Conservation (phyloP, 73 alveolate genomes). For the Effrenium voratum region DNA sequence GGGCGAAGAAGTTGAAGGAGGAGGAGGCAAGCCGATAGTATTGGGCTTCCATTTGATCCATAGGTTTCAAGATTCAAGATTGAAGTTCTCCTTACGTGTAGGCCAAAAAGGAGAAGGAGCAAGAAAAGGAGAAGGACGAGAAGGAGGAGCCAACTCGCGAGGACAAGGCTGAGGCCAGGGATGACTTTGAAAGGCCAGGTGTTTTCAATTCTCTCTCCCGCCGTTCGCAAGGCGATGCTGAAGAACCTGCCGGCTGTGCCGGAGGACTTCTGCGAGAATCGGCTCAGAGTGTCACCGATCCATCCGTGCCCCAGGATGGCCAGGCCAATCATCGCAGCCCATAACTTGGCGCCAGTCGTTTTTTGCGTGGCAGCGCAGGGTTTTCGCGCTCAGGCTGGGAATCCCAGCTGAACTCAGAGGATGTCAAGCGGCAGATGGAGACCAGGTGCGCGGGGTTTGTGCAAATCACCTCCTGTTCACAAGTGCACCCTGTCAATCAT, state of each 20-base stretch:
- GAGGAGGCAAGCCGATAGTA: neutral
- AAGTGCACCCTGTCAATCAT: no score
- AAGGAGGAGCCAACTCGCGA: conserved; percentile 56
- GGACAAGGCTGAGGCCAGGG: neutral
- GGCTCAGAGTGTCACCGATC: no score
- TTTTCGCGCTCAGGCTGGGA: conserved; percentile 64
- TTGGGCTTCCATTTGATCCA: neutral
- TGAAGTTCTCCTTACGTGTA: no score
- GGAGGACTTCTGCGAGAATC: neutral
- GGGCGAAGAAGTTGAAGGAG: neutral
- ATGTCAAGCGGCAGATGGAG: conserved; percentile 44
- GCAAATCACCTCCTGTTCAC: no score
- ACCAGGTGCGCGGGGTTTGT: neutral
- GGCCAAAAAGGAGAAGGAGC: conserved; percentile 12
- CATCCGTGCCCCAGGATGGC: conserved; percentile 39
- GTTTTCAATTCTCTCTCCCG: neutral
- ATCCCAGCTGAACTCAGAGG: conserved; percentile 29
- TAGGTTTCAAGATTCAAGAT: no score
- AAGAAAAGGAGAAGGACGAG: conserved; percentile 28
- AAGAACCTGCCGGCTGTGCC: conserved; percentile 67
- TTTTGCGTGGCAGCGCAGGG: neutral
- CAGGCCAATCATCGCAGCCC: conserved; percentile 67
- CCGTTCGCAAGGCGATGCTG: conserved; percentile 27
- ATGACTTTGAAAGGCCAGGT: neutral
- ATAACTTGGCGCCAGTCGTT: neutral